A percentile compares a stretch with the other conserved stretches of the same genome.
phyloP scores from a whole-genome alignment of 148 eudicot species.

The Beta vulgaris region DNA sequence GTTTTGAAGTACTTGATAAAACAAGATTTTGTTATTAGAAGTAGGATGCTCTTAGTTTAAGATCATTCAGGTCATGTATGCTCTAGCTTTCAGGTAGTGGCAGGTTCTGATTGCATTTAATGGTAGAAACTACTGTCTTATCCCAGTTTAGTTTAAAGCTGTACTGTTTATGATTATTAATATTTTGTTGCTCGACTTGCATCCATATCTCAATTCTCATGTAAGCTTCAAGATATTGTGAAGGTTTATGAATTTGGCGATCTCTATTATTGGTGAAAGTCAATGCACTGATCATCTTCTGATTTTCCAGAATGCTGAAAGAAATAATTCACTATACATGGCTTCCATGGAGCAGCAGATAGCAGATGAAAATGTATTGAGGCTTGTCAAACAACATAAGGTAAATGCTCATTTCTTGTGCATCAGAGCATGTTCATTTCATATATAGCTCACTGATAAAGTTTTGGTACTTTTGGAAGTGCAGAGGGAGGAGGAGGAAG shows the following conservation, averaged over 20 bases:
- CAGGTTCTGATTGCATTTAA: too few relatives aligned
- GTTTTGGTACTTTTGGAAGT: slow-evolving; percentile 18
- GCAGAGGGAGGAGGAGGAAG: slow-evolving; percentile 85
- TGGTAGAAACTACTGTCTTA: too few relatives aligned
- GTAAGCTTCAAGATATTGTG: too few relatives aligned
- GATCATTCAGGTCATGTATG: background rate
- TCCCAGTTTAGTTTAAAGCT: too few relatives aligned
- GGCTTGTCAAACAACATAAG: slow-evolving; percentile 85
- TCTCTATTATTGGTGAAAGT: background rate
- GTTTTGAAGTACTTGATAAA: background rate
- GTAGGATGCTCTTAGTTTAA: background rate
- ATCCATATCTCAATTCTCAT: background rate
- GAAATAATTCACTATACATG: slow-evolving; percentile 61
- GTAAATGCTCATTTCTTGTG: slow-evolving; percentile 29
- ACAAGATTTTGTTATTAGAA: background rate
- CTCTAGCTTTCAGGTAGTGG: background rate
- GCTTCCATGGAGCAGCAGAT: slow-evolving; percentile 79
- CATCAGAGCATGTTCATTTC: background rate
- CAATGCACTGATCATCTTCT: background rate
- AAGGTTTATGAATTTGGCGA: background rate
- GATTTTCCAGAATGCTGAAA: slow-evolving; percentile 49
- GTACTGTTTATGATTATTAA: too few relatives aligned
- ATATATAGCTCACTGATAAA: slow-evolving; percentile 14
- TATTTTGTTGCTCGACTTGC: too few relatives aligned
- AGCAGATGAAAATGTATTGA: slow-evolving; percentile 69